Percentiles rank a stretch among this genome's conserved stretches.
Conservation (phyloP, 345 rosid species). For the Euphorbia pulcherrima region DNA sequence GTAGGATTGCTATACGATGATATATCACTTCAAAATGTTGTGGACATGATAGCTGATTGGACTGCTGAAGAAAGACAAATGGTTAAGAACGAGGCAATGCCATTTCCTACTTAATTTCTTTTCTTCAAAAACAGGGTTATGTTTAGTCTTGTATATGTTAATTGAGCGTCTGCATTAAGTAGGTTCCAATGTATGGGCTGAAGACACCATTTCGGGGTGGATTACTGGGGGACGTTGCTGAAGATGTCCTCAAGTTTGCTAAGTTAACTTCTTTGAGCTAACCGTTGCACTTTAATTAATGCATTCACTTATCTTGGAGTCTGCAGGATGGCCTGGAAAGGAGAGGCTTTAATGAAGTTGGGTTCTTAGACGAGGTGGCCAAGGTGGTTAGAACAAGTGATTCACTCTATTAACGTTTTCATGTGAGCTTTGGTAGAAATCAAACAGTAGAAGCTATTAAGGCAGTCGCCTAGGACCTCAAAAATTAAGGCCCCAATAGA, state of each 20-base stretch:
- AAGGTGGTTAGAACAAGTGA: slow-evolving; percentile 93
- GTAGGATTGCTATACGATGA: slow-evolving; percentile 92
- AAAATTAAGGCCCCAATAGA: too few species aligned
- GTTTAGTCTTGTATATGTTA: slow-evolving; percentile 6
- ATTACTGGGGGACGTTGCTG: slow-evolving; percentile 64
- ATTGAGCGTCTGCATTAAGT: slow-evolving; percentile 18
- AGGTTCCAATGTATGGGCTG: slow-evolving; percentile 85
- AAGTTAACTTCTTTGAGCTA: slow-evolving; percentile 43
- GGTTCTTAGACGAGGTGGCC: slow-evolving; percentile 72
- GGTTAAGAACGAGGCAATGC: slow-evolving; percentile 73
- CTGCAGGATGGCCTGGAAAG: slow-evolving; percentile 90
- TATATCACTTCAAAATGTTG: slow-evolving; percentile 60
- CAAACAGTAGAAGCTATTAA: too few species aligned
- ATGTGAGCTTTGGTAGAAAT: too few species aligned
- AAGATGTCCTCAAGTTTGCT: slow-evolving; percentile 75
- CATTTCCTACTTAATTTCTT: not conserved
- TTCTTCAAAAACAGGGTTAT: slow-evolving; percentile 1
- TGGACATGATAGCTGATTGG: slow-evolving; percentile 92
- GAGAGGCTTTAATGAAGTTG: slow-evolving; percentile 85
- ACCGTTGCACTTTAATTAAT: not conserved
- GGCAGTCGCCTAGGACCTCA: too few species aligned
- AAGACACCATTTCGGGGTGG: slow-evolving; percentile 93
- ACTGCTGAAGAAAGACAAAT: slow-evolving; percentile 82
- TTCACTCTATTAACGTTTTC: not conserved
- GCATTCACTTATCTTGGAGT: not conserved